Conservation (phyloP, 352 stramenopile species). For the Aphanomyces astaci region DNA sequence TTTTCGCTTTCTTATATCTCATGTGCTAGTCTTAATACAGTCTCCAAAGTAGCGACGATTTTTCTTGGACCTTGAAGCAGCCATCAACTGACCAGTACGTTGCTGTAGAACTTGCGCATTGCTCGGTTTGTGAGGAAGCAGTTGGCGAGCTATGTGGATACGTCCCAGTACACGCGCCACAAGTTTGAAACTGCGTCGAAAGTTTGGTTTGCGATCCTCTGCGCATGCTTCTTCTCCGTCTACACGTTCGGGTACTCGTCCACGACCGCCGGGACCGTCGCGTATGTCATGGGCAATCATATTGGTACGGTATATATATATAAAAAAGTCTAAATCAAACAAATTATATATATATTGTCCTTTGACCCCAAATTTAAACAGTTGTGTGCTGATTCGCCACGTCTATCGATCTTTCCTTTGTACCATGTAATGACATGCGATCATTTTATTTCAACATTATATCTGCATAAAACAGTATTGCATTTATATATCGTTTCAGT, state of each 20-base stretch:
- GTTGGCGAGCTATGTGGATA: conserved; percentile 48
- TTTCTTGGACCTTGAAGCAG: too few relatives aligned
- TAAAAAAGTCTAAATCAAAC: not conserved
- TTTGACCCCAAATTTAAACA: not conserved
- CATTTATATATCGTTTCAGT: too few relatives aligned
- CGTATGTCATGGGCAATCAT: conserved; percentile 73
- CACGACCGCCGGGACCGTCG: conserved; percentile 48
- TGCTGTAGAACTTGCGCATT: conserved; percentile 35
- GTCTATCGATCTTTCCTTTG: too few relatives aligned
- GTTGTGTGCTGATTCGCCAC: not conserved
- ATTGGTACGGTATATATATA: conserved; percentile 43
- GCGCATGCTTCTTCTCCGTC: conserved; percentile 55
- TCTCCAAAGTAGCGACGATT: too few relatives aligned
- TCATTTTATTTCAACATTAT: too few relatives aligned
- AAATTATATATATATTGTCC: not conserved
- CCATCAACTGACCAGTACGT: too few relatives aligned
- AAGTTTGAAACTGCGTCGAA: conserved; percentile 43
- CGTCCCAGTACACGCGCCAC: conserved; percentile 36
- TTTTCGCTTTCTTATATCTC: too few relatives aligned
- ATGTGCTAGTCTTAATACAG: too few relatives aligned
- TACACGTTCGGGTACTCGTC: conserved; percentile 69
- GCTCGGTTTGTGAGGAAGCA: conserved; percentile 50
- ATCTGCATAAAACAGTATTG: too few relatives aligned
- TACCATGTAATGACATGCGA: too few relatives aligned
- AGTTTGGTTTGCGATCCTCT: conserved; percentile 49